Evolutionary conservation across 257 asterid genomes (phyloP).

Genomic region (Jacaranda copaia): DNA sequence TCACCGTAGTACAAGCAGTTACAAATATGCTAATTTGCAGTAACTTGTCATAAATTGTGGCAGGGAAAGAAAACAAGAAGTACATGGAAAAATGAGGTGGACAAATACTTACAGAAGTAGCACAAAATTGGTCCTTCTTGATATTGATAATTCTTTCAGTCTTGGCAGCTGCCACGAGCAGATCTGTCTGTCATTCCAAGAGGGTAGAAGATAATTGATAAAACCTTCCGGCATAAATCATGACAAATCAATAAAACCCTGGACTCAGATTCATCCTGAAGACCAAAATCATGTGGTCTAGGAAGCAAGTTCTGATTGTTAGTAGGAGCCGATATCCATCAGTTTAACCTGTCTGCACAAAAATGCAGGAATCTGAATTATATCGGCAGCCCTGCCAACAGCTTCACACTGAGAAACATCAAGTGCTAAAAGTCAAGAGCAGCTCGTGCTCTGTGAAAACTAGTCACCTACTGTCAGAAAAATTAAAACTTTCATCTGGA

Average conservation of each 20-base stretch:
- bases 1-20: slow-evolving; percentile 3
- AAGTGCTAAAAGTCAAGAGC: slow-evolving; percentile 7
- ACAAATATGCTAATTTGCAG: slow-evolving; percentile 8
- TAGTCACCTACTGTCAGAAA: slow-evolving; percentile 16
- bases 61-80: neutral
- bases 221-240: neutral
- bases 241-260: slow-evolving; percentile 9
- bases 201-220: slow-evolving; percentile 28
- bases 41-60: neutral
- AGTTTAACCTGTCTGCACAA: slow-evolving; percentile 87
- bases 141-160: slow-evolving; percentile 88
- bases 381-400: slow-evolving; percentile 94
- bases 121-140: slow-evolving; percentile 97
- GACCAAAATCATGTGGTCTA: neutral
- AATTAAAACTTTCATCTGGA: neutral
- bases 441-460: slow-evolving; percentile 1
- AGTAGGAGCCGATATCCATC: neutral
- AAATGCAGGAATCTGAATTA: slow-evolving; percentile 98
- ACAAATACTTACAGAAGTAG: slow-evolving; percentile 66
- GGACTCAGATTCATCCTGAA: neutral
- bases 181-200: slow-evolving; percentile 75
- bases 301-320: neutral
- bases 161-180: slow-evolving; percentile 93
- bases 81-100: neutral
- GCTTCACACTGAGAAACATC: slow-evolving; percentile 83